phyloP scores from a whole-genome alignment of 176 grass and related monocot species.

The Zizania latifolia region DNA sequence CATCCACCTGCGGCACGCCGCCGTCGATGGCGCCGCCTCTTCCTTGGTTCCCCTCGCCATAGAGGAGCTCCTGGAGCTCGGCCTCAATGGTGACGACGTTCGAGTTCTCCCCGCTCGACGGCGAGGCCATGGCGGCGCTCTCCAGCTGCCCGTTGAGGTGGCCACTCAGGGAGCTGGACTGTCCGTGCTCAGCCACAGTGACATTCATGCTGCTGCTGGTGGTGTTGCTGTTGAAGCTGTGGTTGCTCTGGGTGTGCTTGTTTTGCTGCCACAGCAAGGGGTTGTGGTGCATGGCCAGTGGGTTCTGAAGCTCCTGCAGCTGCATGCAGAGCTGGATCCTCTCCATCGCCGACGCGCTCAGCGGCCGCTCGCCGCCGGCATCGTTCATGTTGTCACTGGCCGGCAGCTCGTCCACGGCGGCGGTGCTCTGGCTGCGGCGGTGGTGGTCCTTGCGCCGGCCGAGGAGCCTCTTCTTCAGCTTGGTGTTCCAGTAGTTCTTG shows the following conservation, averaged over 20 bases:
- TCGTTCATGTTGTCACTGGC: background rate
- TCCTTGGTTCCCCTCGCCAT: conserved; percentile 6
- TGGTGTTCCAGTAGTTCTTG: conserved; percentile 99
- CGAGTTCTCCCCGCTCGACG: conserved; percentile 39
- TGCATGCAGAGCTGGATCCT: conserved; percentile 88
- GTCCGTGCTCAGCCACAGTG: conserved; percentile 22
- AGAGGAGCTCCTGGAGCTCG: conserved; percentile 62
- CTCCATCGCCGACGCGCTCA: conserved; percentile 75
- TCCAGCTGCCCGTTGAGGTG: conserved; percentile 16
- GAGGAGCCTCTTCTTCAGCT: conserved; percentile 87
- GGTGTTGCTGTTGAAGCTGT: conserved; percentile 5
- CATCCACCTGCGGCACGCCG: conserved; percentile 20
- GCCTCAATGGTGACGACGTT: conserved; percentile 57
- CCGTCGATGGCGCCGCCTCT: background rate
- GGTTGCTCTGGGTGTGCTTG: conserved; percentile 4
- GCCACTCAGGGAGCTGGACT: conserved; percentile 24
- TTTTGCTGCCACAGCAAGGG: conserved; percentile 48
- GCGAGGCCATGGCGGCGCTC: conserved; percentile 14
- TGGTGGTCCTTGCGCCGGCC: conserved; percentile 56
- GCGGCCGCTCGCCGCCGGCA: conserved; percentile 16
- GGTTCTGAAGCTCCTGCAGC: conserved; percentile 54
- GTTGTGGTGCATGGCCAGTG: conserved; percentile 29
- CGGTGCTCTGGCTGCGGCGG: background rate
- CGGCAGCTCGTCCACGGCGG: background rate
- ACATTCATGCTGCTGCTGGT: conserved; percentile 24